These are phyloP conservation scores for Xylariaceae sp. DNA, from an alignment of 2,329 filamentous ascomycete genomes.

Conservation along the genomic window DNA sequence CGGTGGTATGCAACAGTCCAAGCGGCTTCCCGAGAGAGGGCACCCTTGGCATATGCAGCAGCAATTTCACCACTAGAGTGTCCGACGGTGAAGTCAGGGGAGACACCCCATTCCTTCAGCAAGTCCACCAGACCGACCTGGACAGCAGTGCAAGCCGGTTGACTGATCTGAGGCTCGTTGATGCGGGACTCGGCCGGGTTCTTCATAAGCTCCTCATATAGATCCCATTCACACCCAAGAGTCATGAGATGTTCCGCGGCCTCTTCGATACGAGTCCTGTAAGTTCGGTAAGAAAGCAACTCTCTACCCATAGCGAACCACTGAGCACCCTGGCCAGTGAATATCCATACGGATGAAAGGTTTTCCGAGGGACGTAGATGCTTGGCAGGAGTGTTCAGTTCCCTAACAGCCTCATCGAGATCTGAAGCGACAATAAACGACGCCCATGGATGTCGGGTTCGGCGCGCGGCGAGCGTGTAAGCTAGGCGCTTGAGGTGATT, in stretches of 20 bases:
- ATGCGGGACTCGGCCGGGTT: constrained; percentile 24
- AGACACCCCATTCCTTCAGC: constrained; percentile 29
- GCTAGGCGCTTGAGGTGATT: constrained; percentile 23
- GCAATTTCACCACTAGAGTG: constrained; percentile 40
- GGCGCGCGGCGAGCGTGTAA: constrained; percentile 25
- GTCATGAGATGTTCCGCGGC: constrained; percentile 25
- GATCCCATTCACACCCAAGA: constrained; percentile 27
- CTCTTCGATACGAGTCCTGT: constrained; percentile 26
- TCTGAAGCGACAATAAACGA: constrained; percentile 26
- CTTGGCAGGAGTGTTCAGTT: constrained; percentile 23
- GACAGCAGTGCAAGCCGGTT: constrained; percentile 28
- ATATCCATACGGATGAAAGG: constrained; percentile 25
- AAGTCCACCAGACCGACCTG: constrained; percentile 28
- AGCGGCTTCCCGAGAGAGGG: constrained; percentile 31
- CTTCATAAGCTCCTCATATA: constrained; percentile 26
- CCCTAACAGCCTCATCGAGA: constrained; percentile 21
- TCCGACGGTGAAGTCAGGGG: constrained; percentile 33
- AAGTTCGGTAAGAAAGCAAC: constrained; percentile 27
- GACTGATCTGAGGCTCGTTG: constrained; percentile 30
- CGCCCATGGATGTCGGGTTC: constrained; percentile 26
- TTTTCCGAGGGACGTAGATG: constrained; percentile 23
- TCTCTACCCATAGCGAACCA: constrained; percentile 32
- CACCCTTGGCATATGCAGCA: constrained; percentile 39
- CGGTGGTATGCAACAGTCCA: constrained; percentile 31
- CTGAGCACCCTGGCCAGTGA: constrained; percentile 32